These are phyloP conservation scores for Lasiodiplodia sp. DNA, from an alignment of 2,329 filamentous ascomycete genomes.

Conservation along the genomic window DNA sequence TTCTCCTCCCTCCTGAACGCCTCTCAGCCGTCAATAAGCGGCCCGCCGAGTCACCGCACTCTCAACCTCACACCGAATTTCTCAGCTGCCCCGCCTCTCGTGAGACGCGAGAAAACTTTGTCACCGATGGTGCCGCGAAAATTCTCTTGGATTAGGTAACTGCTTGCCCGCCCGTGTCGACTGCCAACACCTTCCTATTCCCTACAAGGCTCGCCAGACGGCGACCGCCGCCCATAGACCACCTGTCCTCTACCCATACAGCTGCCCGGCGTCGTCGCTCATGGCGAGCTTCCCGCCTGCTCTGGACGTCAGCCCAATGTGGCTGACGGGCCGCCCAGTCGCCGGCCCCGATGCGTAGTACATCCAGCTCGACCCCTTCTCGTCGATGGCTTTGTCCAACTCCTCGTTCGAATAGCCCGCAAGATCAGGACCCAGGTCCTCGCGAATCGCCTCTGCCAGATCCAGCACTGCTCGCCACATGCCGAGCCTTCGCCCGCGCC, in stretches of 20 bases:
- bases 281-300: conserved; percentile 10
- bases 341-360: conserved; percentile 12
- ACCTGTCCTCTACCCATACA: conserved; percentile 8
- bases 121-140: conserved; percentile 17
- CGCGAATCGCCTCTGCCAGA: conserved; percentile 24
- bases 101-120: conserved; percentile 20
- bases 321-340: conserved; percentile 15
- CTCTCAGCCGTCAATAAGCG: conserved; percentile 24
- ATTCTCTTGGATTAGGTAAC: conserved; percentile 18
- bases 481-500: conserved; percentile 21
- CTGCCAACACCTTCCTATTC: conserved; percentile 11
- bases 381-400: conserved; percentile 20
- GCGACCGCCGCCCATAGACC: neutral
- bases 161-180: conserved; percentile 4
- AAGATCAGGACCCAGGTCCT: conserved; percentile 15
- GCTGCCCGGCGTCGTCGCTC: conserved; percentile 11
- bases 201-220: neutral
- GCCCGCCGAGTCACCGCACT: neutral
- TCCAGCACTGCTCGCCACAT: conserved; percentile 27
- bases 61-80: conserved; percentile 5
- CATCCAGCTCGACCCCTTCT: conserved; percentile 17
- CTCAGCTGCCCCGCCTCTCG: conserved; percentile 21
- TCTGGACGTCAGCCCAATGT: conserved; percentile 14
- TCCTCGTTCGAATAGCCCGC: conserved; percentile 24
- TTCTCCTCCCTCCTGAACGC: conserved; percentile 1